A percentile compares a stretch with the other conserved stretches of the same genome.
Evolutionary conservation across 2,329 filamentous ascomycete species (phyloP).

Genomic region (Pseudogymnoascus sp.): DNA sequence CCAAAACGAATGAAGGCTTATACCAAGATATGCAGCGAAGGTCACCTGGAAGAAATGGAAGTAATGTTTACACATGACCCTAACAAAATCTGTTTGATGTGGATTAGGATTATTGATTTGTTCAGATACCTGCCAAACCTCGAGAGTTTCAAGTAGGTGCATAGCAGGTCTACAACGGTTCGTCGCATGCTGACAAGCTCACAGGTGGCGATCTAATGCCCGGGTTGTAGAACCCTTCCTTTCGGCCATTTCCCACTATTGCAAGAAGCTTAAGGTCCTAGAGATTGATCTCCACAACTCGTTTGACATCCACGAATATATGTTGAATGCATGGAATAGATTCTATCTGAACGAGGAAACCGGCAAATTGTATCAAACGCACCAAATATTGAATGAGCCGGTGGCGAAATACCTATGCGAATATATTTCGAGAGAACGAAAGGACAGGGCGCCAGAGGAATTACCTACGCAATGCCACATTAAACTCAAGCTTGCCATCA

Average conservation of each 20-base stretch:
- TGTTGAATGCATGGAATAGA: neutral
- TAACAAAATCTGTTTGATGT: conserved; percentile 2
- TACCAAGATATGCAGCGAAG: neutral
- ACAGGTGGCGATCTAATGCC: neutral
- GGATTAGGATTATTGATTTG: neutral
- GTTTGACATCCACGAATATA: neutral
- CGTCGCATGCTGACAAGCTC: neutral
- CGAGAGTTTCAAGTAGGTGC: neutral
- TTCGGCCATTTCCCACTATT: neutral
- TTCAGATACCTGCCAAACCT: neutral
- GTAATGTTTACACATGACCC: neutral
- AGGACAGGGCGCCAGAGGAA: neutral
- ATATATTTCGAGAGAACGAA: neutral
- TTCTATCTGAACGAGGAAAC: neutral
- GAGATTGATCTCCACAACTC: neutral
- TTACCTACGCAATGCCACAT: neutral
- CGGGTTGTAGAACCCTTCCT: neutral
- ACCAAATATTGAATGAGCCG: neutral
- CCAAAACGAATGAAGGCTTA: neutral
- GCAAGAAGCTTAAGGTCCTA: neutral
- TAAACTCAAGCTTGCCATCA: neutral
- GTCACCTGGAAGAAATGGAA: neutral
- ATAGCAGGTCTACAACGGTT: neutral
- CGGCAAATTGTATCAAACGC: neutral
- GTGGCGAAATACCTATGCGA: neutral